Evolutionary conservation across 108 stramenopile species (phyloP).

Genomic region (Pseudonitzschia delicatissima): DNA sequence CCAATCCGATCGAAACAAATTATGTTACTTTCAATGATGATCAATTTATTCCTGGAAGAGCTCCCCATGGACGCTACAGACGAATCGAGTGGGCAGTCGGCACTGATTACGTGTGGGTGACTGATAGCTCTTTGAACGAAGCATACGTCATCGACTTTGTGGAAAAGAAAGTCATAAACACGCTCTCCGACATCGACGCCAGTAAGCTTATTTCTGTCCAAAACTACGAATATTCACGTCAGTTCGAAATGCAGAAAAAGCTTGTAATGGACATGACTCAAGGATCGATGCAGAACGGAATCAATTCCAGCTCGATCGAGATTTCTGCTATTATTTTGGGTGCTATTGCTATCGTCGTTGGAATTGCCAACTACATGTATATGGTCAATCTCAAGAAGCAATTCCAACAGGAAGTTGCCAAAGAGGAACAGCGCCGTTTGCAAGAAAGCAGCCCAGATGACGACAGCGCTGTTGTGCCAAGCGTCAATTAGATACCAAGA

Average conservation of each 20-base stretch:
- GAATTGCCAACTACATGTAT: constrained; percentile 4
- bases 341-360: not conserved
- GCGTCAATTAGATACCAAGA: no score
- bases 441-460: not conserved
- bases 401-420: not conserved
- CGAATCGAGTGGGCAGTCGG: constrained; percentile 31
- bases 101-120: constrained; percentile 31
- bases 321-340: not conserved
- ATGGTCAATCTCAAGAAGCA: not conserved
- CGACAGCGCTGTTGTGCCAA: not conserved
- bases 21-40: not conserved
- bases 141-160: constrained; percentile 25
- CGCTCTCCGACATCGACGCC: constrained; percentile 8
- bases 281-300: not conserved
- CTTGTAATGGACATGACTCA: not conserved
- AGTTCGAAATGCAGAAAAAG: constrained; percentile 3
- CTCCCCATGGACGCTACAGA: not conserved
- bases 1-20: not conserved
- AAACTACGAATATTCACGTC: constrained; percentile 12
- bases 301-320: not conserved
- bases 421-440: not conserved
- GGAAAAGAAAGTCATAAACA: constrained; percentile 6
- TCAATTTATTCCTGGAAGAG: not conserved
- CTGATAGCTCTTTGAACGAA: constrained; percentile 10
- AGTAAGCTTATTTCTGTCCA: constrained; percentile 17